These are phyloP conservation scores for Blastocystis sp. DNA, from an alignment of 352 stramenopile species.

Conservation along the genomic window DNA sequence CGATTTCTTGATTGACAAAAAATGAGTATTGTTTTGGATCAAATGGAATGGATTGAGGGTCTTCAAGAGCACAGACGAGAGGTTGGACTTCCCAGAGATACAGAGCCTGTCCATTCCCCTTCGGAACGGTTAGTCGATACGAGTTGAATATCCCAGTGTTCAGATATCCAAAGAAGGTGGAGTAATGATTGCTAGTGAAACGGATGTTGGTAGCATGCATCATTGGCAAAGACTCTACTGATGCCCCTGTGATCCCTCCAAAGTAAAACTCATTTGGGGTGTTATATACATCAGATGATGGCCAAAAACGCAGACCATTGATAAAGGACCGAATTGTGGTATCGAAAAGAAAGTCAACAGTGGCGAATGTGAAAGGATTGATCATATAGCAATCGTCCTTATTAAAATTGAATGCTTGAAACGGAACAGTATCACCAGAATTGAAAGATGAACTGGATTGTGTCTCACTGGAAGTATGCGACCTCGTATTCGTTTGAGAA, in stretches of 20 bases:
- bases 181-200: neutral
- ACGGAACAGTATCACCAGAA: too few relatives aligned
- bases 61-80: neutral
- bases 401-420: neutral
- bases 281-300: neutral
- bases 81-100: neutral
- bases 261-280: neutral
- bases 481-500: neutral
- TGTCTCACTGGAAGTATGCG: neutral
- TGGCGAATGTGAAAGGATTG: neutral
- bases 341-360: neutral
- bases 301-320: constrained; percentile 4
- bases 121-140: neutral
- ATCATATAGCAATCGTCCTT: neutral
- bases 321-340: neutral
- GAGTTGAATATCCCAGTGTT: neutral
- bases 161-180: neutral
- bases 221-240: neutral
- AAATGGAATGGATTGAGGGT: neutral
- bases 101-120: neutral
- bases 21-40: neutral
- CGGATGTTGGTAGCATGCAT: neutral
- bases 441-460: too few relatives aligned
- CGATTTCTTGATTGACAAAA: neutral
- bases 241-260: neutral